Conservation (phyloP, 2,329 filamentous ascomycete species). For the Pleoardoris graminearum region DNA sequence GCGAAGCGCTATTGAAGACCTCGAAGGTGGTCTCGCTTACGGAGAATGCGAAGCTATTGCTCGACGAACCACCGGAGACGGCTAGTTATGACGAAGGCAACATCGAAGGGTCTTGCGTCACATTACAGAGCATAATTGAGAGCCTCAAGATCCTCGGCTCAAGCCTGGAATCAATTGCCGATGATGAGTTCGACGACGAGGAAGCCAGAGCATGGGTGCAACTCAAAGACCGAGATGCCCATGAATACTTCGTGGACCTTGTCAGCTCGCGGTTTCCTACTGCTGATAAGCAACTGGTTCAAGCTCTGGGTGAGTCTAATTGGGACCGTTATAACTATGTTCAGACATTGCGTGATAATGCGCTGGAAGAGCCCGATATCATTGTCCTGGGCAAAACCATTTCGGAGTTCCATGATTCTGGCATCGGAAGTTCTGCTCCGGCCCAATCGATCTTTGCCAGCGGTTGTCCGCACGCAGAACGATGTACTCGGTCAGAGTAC, state of each 20-base stretch:
- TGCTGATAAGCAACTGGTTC: slow-evolving; percentile 1
- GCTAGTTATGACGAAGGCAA: not conserved
- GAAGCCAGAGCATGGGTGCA: not conserved
- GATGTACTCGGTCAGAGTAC: slow-evolving; percentile 1
- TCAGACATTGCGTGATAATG: slow-evolving; percentile 4
- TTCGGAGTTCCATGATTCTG: slow-evolving; percentile 7
- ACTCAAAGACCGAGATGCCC: slow-evolving; percentile 7
- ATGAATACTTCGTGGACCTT: slow-evolving; percentile 13
- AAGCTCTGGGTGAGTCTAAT: slow-evolving; percentile 8
- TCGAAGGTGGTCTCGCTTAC: slow-evolving; percentile 3
- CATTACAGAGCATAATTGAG: slow-evolving; percentile 2
- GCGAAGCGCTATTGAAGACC: not conserved
- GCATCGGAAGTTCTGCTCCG: slow-evolving; percentile 5
- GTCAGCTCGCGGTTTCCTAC: slow-evolving; percentile 10
- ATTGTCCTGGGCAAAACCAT: not conserved
- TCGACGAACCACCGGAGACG: not conserved
- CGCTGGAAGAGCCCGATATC: not conserved
- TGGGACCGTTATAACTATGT: slow-evolving; percentile 15
- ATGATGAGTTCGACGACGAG: slow-evolving; percentile 2
- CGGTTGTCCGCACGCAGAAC: too few species aligned
- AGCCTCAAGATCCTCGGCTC: slow-evolving; percentile 10
- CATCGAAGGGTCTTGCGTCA: not conserved
- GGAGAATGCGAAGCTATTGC: slow-evolving; percentile 1
- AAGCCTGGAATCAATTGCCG: slow-evolving; percentile 6
- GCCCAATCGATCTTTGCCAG: not conserved